These are phyloP conservation scores for Boletus rubescentipes DNA, from an alignment of 768 basidiomycete species.

Conservation along the genomic window DNA sequence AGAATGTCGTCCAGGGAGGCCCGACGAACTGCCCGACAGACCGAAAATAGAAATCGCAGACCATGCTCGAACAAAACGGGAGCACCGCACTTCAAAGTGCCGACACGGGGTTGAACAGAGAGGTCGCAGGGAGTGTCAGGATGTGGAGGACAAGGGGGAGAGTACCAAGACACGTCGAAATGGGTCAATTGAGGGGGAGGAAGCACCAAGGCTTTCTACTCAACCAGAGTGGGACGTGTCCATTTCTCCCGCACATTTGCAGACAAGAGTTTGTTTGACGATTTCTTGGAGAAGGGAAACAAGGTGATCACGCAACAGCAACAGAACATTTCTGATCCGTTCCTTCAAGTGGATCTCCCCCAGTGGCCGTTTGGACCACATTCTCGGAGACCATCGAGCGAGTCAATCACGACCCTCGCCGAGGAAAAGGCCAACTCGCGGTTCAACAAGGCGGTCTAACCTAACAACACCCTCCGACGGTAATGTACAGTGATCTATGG, in stretches of 20 bases:
- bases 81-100: no score
- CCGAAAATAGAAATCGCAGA: no score
- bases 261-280: conserved; percentile 59
- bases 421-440: conserved; percentile 91
- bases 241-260: conserved; percentile 58
- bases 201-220: conserved; percentile 54
- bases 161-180: no score
- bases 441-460: conserved; percentile 90
- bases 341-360: conserved; percentile 66
- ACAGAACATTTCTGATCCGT: conserved; percentile 79
- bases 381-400: conserved; percentile 80
- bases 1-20: no score
- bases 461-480: no score
- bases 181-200: no score
- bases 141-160: no score
- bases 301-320: conserved; percentile 79
- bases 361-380: conserved; percentile 76
- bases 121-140: no score
- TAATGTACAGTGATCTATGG: conserved; percentile 69
- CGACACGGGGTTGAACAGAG: no score
- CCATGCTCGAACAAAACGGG: no score
- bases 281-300: conserved; percentile 87
- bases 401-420: conserved; percentile 88
- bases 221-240: conserved; percentile 77
- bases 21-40: no score